Base-by-base conservation (phyloP, 169 alveolate genomes). In the Plasmodium inui region DNA sequence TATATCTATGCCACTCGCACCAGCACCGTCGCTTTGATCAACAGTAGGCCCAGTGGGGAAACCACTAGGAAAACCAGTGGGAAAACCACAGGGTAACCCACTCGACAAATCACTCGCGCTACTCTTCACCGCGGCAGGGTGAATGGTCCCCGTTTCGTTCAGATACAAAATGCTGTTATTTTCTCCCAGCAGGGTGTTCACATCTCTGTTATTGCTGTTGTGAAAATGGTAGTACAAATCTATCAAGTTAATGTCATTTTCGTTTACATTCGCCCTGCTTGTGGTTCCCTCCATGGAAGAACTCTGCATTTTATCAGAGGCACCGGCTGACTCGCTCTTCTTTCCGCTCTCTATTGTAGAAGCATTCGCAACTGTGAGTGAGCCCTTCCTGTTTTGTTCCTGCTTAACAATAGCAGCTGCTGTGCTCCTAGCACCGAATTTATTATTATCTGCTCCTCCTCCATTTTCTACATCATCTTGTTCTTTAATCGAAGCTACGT, bases 211-310 rank as follows among this genome's bases (percentile, higher is more conserved):
- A 79, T 89, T 78, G 46, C 53, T 78, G 76, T 80, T 80, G 72
- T 89, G 67, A 79, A 89, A 89, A 79, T 89, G 89, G 73, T 89
- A 89, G 79, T 89, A 89, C 34, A 89, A 89, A 67, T 89, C 94
- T 34, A 89, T 89, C 72, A 89, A 61, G 39, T 80, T 79, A 41
- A 89, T 70, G 19, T 79, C 89, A 89, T 73, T 61, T 61, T 89
- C 94, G 55, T 71, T 73, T 41, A 71, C 71, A 53, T 34, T 79
- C 9, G 17, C 19, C 28, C 7, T 26, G 82, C 57, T 53, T 7
- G 37, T 3, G 32, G 82, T 22, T 12, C 71, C 82, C 19, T 82
- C 73, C 7, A 73, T 3, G n/a, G 85, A 12, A 3, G 30, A 10
- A 12, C 14, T 57, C n/a, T 32, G 32, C 37, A 39, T 32, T 28